Percentiles rank a stretch among this genome's conserved stretches.
These are phyloP conservation scores for Sugiyamaella sp. DNA, from an alignment of 1,139 yeast genomes.

Conservation along the genomic window DNA sequence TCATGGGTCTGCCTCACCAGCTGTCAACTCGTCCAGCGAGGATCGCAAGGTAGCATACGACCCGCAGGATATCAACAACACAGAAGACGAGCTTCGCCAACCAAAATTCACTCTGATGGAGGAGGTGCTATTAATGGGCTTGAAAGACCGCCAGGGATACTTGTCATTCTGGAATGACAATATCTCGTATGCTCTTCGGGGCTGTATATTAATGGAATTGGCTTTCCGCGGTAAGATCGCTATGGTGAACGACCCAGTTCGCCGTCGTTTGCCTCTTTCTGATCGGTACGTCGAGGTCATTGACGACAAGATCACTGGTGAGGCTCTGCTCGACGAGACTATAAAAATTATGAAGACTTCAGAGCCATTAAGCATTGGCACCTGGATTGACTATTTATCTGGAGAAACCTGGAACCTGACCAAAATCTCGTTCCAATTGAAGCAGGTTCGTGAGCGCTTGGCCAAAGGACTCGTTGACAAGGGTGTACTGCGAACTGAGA, in stretches of 20 bases:
- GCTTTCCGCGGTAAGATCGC: conserved; percentile 89
- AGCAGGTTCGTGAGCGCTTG: conserved; percentile 94
- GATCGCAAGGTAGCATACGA: conserved; percentile 80
- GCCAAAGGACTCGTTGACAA: conserved; percentile 97
- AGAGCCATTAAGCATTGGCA: conserved; percentile 78
- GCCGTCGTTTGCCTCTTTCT: conserved; percentile 82
- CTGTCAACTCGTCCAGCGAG: conserved; percentile 30
- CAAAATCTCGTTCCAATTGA: conserved; percentile 92
- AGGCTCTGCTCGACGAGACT: conserved; percentile 91
- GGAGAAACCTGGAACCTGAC: conserved; percentile 97
- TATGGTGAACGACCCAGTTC: conserved; percentile 90
- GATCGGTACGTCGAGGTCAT: conserved; percentile 88
- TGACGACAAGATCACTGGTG: conserved; percentile 89
- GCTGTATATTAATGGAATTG: conserved; percentile 88
- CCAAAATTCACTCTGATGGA: conserved; percentile 94
- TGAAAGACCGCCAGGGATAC: conserved; percentile 95
- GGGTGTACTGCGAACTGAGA: conserved; percentile 94
- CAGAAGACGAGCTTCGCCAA: conserved; percentile 50
- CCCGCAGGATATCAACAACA: conserved; percentile 64
- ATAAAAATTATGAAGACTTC: conserved; percentile 85
- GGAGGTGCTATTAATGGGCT: conserved; percentile 88
- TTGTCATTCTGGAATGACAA: conserved; percentile 98
- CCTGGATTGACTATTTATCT: conserved; percentile 91
- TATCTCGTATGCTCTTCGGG: conserved; percentile 93
- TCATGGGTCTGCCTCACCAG: conserved; percentile 19